Evolutionary conservation across 1,139 yeast species (phyloP).

Genomic region (Williopsis jadinii): DNA sequence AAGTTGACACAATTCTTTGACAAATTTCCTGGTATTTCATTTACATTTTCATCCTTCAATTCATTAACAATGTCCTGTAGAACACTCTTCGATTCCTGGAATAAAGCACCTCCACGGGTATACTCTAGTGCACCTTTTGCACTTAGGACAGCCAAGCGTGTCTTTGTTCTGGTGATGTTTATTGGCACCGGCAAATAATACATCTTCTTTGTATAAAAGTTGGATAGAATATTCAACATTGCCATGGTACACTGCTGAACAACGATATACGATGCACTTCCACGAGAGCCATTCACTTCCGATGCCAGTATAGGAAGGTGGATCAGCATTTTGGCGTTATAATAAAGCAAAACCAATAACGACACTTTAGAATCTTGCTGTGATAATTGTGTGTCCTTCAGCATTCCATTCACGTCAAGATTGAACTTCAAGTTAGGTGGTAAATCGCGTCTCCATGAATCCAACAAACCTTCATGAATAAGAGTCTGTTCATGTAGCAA

Average conservation of each 20-base stretch:
- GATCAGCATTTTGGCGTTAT: constrained; percentile 72
- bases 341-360: constrained; percentile 58
- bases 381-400: constrained; percentile 31
- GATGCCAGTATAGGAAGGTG: constrained; percentile 69
- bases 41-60: constrained; percentile 42
- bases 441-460: constrained; percentile 71
- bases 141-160: constrained; percentile 61
- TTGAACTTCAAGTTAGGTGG: constrained; percentile 59
- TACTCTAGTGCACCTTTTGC: constrained; percentile 79
- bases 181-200: constrained; percentile 59
- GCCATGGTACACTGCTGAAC: constrained; percentile 72
- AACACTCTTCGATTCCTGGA: constrained; percentile 58
- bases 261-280: constrained; percentile 55
- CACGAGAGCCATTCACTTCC: constrained; percentile 28
- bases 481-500: constrained; percentile 33
- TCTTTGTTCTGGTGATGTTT: constrained; percentile 62
- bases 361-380: constrained; percentile 47
- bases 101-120: constrained; percentile 75
- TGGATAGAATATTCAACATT: constrained; percentile 51
- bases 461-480: constrained; percentile 62
- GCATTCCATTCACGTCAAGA: constrained; percentile 56
- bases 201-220: constrained; percentile 36
- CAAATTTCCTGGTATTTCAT: constrained; percentile 53
- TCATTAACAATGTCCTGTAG: constrained; percentile 42
- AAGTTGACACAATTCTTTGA: constrained; percentile 49